Evolutionary conservation across 768 basidiomycete genomes (phyloP).

Genomic region (Suillus luteus): DNA sequence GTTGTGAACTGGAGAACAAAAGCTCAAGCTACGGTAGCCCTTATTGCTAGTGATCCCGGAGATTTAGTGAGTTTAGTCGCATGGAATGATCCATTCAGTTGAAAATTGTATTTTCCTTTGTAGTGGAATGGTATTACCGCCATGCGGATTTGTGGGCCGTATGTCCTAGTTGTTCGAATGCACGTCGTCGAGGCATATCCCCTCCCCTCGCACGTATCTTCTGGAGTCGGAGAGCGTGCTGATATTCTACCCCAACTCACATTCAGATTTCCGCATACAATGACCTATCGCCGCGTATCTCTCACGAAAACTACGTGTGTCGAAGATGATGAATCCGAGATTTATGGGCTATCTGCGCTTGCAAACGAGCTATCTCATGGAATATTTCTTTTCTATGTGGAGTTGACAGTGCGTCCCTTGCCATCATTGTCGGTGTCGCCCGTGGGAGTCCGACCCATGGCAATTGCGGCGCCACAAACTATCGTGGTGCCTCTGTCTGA

Average conservation of each 20-base stretch:
- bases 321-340: slow-evolving; percentile 37
- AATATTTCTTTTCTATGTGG: slow-evolving; percentile 50
- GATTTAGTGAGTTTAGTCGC: slow-evolving; percentile 32
- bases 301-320: slow-evolving; percentile 42
- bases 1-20: slow-evolving; percentile 41
- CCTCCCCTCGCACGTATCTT: slow-evolving; percentile 19
- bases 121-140: slow-evolving; percentile 47
- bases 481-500: neutral
- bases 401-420: slow-evolving; percentile 27
- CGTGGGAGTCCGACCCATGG: slow-evolving; percentile 46
- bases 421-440: slow-evolving; percentile 43
- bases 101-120: neutral
- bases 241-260: slow-evolving; percentile 20
- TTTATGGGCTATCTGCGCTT: slow-evolving; percentile 43
- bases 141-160: slow-evolving; percentile 47
- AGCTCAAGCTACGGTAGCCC: slow-evolving; percentile 24
- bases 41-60: slow-evolving; percentile 29
- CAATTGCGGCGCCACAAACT: slow-evolving; percentile 19
- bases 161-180: slow-evolving; percentile 53
- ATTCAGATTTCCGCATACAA: slow-evolving; percentile 27
- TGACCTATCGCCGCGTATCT: slow-evolving; percentile 40
- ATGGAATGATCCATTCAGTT: slow-evolving; percentile 4
- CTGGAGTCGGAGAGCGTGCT: slow-evolving; percentile 15
- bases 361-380: slow-evolving; percentile 46
- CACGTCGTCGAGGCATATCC: slow-evolving; percentile 50